Evolutionary conservation across 1,139 yeast species (phyloP), one percentile per base, ranked within the genome.

Genomic region (Cylindricascospora bacillispora): DNA sequence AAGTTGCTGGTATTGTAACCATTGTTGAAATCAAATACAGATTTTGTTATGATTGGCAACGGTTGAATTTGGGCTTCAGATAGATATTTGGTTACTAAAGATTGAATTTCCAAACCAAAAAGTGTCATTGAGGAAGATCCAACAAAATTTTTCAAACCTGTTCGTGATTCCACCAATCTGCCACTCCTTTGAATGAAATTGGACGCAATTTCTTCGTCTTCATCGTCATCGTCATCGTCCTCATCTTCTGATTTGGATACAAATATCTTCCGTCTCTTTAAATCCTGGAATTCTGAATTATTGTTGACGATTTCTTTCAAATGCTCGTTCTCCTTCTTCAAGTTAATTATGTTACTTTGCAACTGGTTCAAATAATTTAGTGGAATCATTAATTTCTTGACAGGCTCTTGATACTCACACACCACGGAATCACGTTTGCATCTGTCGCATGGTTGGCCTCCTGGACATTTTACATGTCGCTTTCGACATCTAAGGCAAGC

Each of bases 81-180:
- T 15, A 48, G 23, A 21, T 47, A 47, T 30, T 48, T 44, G 5
- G 58, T 48, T 13, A 62, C 44, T 43, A 61, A 39, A 35, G 73
- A 70, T 46, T 77, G 82, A 32, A 79, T 77, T 40, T 78, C 89
- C 35, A 78, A 57, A 3, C 86, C 86, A 49, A 78, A 78, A 16
- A 78, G 54, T 0, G 92, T 78, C 86, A 79, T 78, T 1, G 86
- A 76, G 0, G 86, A 76, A 1, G 85, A 74, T 1, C 89, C 92
- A 22, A 77, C 81, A 46, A 77, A 78, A 23, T 77, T 65, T 37
- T 73, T 67, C 44, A 77, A 83, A 3, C 86, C 86, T 1, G 83
- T 75, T 37, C 81, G 59, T 1, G 85, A 74, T 40, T 75, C 78
- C 6, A 78, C 73, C 31, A 78, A 56, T 32, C 83, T 61, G 3